Conservation (phyloP, 164 flowering plant genomes). For the Tinospora cordifolia region DNA sequence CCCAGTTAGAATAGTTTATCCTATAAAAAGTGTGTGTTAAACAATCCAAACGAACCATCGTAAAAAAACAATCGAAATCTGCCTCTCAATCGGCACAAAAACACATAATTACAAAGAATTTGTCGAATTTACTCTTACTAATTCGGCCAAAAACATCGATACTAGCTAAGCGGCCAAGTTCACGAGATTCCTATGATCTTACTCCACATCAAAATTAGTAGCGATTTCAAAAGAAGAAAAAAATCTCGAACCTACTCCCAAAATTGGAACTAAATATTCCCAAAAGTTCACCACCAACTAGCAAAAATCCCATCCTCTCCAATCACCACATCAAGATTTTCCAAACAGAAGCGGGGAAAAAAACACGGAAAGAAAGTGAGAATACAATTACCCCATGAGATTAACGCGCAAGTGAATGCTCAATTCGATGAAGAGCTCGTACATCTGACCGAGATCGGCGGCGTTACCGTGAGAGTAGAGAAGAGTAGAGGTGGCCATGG, state of each 20-base stretch:
- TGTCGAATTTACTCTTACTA: neutral
- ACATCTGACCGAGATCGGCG: slow-evolving; percentile 96
- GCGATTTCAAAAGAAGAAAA: too few species aligned
- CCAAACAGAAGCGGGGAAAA: neutral
- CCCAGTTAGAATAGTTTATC: too few species aligned
- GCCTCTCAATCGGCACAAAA: too few species aligned
- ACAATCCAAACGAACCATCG: too few species aligned
- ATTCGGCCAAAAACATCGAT: neutral
- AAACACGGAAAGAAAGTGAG: neutral
- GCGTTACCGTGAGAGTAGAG: slow-evolving; percentile 97
- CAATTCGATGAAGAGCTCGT: slow-evolving; percentile 81
- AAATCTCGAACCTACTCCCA: too few species aligned
- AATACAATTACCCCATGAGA: slow-evolving; percentile 62
- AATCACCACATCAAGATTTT: neutral
- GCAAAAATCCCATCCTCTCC: neutral
- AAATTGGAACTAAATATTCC: neutral
- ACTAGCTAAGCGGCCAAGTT: neutral
- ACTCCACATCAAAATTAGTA: too few species aligned
- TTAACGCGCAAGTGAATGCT: slow-evolving; percentile 82
- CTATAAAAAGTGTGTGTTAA: too few species aligned
- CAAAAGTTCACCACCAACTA: neutral
- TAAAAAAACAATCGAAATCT: too few species aligned
- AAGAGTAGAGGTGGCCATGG: slow-evolving; percentile 79
- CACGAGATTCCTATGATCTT: neutral
- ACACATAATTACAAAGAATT: neutral